Evolutionary conservation across 768 basidiomycete genomes (phyloP), one percentile per base, ranked within the genome.

Genomic region (Melanogaster broomeanus): DNA sequence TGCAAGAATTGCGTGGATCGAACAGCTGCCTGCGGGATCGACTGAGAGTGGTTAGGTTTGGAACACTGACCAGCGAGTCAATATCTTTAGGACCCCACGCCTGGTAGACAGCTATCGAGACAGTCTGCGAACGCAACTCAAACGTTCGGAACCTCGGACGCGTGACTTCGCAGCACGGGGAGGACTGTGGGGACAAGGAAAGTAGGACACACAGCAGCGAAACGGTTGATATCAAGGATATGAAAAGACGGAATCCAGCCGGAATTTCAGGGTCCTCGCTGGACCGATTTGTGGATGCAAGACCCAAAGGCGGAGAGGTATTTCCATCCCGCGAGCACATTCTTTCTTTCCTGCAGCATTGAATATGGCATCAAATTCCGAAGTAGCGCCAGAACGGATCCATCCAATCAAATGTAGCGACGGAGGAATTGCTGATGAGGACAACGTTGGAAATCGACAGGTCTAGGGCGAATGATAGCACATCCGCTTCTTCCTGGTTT

Each of bases 21-120:
- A 71, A 70, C 15, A 72, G 51, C 42, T 67, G 13, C 59, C 58
- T 2, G 52, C 27, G 15, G 65, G 61, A 28, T 67, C 63, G 19
- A 67, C 44, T 33, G 39, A 6, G 27, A 15, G 18, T 15, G 35
- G 16, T 12, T 18, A 0, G 24, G 15, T 30, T 57, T 51, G 65
- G 62, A 24, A 61, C 37, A 18, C 62, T 45, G 18, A 67, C 55
- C n/a, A 62, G 6, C 8, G 54, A 51, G 45, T 63, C 47, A 4
- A 47, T 28, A 27, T 42, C 47, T 3, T 51, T 45, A 4, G 46
- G 19, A 18, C 22, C n/a, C 1, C 49, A 24, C 1, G 18, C 46
- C 4, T 46, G 45, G 12, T 62, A 56, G 1, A 52, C 27, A 35
- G 59, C 54, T 43, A 61, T 49, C 11, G 57, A 5, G 15, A 56